Evolutionary conservation across 371 early-diverging fungal species (phyloP).

Genomic region (Catenaria anguillulae): DNA sequence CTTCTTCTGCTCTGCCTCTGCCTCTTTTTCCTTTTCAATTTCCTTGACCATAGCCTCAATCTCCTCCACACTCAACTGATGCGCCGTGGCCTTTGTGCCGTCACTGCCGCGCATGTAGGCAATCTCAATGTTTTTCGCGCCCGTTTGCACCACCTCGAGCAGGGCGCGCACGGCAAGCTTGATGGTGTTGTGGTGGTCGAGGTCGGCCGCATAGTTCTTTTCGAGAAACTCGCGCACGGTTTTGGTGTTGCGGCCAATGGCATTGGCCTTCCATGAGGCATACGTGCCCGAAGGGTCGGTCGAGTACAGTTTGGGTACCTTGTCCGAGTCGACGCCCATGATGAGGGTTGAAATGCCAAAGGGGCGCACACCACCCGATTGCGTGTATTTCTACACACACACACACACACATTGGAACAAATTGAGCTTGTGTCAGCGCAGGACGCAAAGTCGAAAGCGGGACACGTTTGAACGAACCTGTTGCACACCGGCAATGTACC

Average conservation of each 20-base stretch:
- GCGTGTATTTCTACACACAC: conserved; percentile 98
- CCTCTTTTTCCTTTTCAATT: conserved; percentile 88
- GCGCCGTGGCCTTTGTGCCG: background rate
- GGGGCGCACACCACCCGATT: conserved; percentile 96
- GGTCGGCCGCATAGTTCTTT: conserved; percentile 82
- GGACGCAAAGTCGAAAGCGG: background rate
- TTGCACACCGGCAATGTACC: conserved; percentile 91
- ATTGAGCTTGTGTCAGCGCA: background rate
- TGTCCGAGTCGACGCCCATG: conserved; percentile 75
- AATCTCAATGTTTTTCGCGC: conserved; percentile 96
- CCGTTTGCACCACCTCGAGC: conserved; percentile 95
- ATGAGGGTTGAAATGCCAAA: conserved; percentile 97
- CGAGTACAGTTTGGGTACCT: conserved; percentile 85
- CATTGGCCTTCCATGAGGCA: conserved; percentile 95
- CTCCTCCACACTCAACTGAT: conserved; percentile 59
- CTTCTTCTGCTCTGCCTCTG: conserved; percentile 67
- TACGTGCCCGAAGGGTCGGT: conserved; percentile 99
- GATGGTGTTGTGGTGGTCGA: conserved; percentile 61
- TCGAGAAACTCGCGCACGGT: conserved; percentile 95
- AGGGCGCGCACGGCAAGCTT: conserved; percentile 84
- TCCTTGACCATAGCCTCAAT: conserved; percentile 66
- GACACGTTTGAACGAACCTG: conserved; percentile 15
- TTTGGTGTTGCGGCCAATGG: conserved; percentile 92
- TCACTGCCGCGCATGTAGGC: conserved; percentile 65
- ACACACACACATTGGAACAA: too few relatives aligned